Base-by-base conservation (phyloP, 129 eudicot species). In the Daucus carota region DNA sequence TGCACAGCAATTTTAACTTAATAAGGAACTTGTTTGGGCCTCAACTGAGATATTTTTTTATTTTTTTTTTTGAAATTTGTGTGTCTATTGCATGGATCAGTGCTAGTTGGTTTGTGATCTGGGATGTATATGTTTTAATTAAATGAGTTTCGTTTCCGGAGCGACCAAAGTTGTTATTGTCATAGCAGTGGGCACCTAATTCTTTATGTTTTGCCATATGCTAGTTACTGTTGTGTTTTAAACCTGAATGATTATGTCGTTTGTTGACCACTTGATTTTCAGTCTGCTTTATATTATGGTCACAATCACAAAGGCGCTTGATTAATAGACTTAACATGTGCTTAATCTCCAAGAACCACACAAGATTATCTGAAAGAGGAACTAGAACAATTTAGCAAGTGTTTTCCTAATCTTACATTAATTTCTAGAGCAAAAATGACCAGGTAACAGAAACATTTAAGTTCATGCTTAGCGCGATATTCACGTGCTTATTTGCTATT, bases 151-250 rank as follows among this genome's bases (percentile, higher is more conserved):
- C 17, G 33, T 60, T 60, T 60, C 34, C 34, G 18, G 26, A 38
- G 26, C 46, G 22, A 38, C 18, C 26, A 69, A 2, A 9, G 28
- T 40, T 40, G 32, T 22, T 70, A 40, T 67, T 32, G 72, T 62
- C 68, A 62, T 26, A 60, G 34, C 11, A 60, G 68, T 60, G 68
- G 68, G 68, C 34, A 28, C 68, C 68, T 20, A 60, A 59, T n/a
- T n/a, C 29, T n/a, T n/a, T n/a, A 22, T 52, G 28, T 52, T 22
- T 8, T 22, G 28, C 20, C 60, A n/a, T 50, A 18, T 50, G 26
- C 3, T 18, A 47, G 57, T 47, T 17, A 17, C 22, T 17, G 57
- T 26, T 60, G 14, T 60, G 17, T 60, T 24, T 9, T 60, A 14
- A 11, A 60, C 18, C 34, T 60, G 32, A 24, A 60, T 26, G 17